Percentiles rank a stretch among this genome's conserved stretches.
Conservation (phyloP, 352 stramenopile genomes). For the Thalassiosira pacifica region DNA sequence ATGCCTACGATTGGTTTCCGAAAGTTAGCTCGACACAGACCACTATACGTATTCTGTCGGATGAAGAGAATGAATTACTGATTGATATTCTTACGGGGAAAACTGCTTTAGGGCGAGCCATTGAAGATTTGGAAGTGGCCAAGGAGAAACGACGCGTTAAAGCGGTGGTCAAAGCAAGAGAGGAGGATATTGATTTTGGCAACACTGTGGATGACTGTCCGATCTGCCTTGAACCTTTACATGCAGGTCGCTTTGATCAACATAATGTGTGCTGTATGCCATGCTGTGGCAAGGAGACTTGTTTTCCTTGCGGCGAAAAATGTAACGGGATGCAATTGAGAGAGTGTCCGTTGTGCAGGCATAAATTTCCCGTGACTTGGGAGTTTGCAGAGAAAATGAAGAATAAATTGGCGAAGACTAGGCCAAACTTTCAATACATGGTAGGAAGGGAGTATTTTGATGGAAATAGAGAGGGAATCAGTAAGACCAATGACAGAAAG, state of each 20-base stretch:
- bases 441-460: not conserved
- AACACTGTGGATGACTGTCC: constrained; percentile 16
- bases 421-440: not conserved
- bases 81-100: too few relatives aligned
- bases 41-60: too few relatives aligned
- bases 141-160: not conserved
- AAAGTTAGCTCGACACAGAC: too few relatives aligned
- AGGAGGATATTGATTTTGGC: constrained; percentile 12
- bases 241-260: not conserved
- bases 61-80: too few relatives aligned
- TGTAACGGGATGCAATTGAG: not conserved
- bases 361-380: not conserved
- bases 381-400: constrained; percentile 1
- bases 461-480: constrained; percentile 4
- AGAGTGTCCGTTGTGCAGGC: constrained; percentile 17
- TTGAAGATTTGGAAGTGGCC: constrained; percentile 1
- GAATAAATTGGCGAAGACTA: constrained; percentile 2
- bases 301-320: constrained; percentile 1
- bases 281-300: constrained; percentile 2
- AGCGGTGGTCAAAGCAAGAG: constrained; percentile 11
- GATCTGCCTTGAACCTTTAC: constrained; percentile 15
- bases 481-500: constrained; percentile 5
- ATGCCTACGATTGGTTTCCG: too few relatives aligned
- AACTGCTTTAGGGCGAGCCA: not conserved
- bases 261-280: too few relatives aligned